These are phyloP conservation scores for Hemileccinum rubropunctum DNA, from an alignment of 768 basidiomycete genomes.

Conservation along the genomic window DNA sequence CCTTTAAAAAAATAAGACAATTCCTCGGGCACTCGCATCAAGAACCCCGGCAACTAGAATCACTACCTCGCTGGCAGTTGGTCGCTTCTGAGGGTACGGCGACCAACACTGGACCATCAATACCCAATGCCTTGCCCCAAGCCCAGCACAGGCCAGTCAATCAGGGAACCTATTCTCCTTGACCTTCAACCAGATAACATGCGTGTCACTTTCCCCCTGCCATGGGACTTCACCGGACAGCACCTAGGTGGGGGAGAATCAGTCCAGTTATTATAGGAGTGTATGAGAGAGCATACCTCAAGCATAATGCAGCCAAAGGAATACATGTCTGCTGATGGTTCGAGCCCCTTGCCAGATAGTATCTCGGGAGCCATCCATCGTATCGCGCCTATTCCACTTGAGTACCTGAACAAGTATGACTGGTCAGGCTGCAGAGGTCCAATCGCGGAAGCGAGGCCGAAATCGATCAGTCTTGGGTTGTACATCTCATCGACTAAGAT, in stretches of 20 bases:
- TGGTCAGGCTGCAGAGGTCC: not conserved
- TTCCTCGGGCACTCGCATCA: no score
- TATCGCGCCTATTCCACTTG: not conserved
- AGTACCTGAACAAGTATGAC: not conserved
- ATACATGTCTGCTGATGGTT: not conserved
- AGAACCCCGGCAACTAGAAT: not conserved
- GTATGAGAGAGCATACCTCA: not conserved
- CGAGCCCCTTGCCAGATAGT: not conserved
- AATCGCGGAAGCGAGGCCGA: not conserved
- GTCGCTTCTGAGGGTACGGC: not conserved
- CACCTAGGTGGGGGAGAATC: not conserved
- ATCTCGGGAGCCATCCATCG: not conserved
- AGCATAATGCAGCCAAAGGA: conserved; percentile 2
- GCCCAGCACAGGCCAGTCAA: not conserved
- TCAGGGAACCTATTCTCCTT: not conserved
- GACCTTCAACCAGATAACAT: not conserved
- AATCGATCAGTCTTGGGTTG: not conserved
- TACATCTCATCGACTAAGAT: not conserved
- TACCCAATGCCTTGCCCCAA: not conserved
- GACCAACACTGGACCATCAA: not conserved
- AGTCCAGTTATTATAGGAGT: not conserved
- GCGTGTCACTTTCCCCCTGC: not conserved
- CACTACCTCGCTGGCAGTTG: not conserved
- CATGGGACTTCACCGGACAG: no score
- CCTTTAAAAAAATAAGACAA: no score